Evolutionary conservation across 116 monocot species (phyloP), one percentile per base, ranked within the genome.

Genomic region (Papilionanthe hybrid): DNA sequence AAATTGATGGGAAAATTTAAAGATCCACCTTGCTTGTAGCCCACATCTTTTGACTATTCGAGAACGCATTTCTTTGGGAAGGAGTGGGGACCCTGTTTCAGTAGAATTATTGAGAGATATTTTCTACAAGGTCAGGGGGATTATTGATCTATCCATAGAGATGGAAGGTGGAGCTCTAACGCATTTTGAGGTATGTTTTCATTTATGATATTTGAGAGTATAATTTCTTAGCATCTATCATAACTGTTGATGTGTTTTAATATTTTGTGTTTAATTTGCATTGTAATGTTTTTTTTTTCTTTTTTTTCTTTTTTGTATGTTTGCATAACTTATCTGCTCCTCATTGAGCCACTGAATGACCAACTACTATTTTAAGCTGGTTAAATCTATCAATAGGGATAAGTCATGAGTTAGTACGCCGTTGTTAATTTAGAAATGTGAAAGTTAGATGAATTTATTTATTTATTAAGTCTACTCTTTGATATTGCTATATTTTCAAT

Each of bases 1-100:
- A 53, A 60, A 8, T 60, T 60, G 8, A 20, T 60, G 15, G 57
- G 18, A 56, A 57, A 30, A 7, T 55, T 57, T 49, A 32, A 19
- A 32, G 12, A 17, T 49, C 57, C 53, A 72, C 25, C 32, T 69
- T 78, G 7, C 72, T 48, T 95, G 85, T 92, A 99, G 95, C 30
- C 95, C 93, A 75, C 99, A 93, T 82, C 81, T 99, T 72, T 83
- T 93, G 75, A 88, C 93, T 19, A 90, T 95, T 57, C 85, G 93
- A 29, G 99, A 99, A 86, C 90, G 93, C 68, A 93, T 99, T 82
- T 93, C 93, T 77, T 49, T 91, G 42, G 93, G 90, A 86, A 87
- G 78, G 87, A 79, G 72, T 82, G 95, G 92, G 58, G 81, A 80
- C 15, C 91, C 88, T 87, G 87, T 99, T 69, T 87, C 95, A 75